Conservation (phyloP, 2,329 filamentous ascomycete genomes). For the Lasiodiplodia theobromae region DNA sequence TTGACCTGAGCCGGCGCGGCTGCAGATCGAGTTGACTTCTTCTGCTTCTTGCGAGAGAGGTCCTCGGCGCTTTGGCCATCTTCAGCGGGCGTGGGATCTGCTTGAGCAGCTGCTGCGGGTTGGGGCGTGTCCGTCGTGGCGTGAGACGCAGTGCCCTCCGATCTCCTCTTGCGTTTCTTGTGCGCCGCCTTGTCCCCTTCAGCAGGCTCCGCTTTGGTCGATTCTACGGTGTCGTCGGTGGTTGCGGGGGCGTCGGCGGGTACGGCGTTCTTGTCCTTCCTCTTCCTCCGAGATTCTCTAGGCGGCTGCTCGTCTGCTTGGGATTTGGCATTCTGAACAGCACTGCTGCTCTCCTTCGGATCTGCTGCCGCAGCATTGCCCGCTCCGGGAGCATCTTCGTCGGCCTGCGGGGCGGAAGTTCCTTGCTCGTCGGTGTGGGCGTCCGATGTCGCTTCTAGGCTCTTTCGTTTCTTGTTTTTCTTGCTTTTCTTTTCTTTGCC, state of each 20-base stretch:
- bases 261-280: slow-evolving; percentile 11
- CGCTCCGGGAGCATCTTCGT: neutral
- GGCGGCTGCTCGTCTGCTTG: neutral
- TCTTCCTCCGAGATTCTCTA: slow-evolving; percentile 6
- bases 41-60: slow-evolving; percentile 24
- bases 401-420: neutral
- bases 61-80: neutral
- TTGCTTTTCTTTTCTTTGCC: slow-evolving; percentile 19
- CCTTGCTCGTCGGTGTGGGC: neutral
- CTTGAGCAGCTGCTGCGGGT: neutral
- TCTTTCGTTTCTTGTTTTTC: slow-evolving; percentile 16
- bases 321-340: neutral
- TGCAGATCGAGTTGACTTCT: slow-evolving; percentile 12
- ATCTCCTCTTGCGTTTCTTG: slow-evolving; percentile 29
- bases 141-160: neutral
- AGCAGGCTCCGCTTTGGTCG: neutral
- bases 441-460: neutral
- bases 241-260: neutral
- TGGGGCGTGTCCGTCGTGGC: neutral
- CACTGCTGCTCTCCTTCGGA: neutral
- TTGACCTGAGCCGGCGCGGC: slow-evolving; percentile 2
- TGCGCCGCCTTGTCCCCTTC: neutral
- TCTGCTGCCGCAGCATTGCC: neutral
- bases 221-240: neutral
- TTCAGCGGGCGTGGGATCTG: neutral